These are phyloP conservation scores for Angophora floribunda DNA, from an alignment of 345 rosid species.

Conservation along the genomic window DNA sequence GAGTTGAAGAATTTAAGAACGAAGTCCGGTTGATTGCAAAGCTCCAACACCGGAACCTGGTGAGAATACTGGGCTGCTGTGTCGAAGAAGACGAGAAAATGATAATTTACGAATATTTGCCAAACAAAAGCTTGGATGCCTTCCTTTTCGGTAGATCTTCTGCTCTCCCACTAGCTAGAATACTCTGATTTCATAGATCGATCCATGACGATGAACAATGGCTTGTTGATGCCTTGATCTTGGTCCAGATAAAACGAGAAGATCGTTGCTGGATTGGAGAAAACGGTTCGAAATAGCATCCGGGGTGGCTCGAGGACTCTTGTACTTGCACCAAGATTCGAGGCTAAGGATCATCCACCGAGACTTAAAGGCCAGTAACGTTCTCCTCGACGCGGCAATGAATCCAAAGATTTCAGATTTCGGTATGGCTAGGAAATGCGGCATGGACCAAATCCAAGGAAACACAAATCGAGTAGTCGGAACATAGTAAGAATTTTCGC, in stretches of 20 bases:
- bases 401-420: conserved; percentile 67
- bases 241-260: background rate
- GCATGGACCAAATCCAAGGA: conserved; percentile 37
- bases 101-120: conserved; percentile 28
- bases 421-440: conserved; percentile 56
- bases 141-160: conserved; percentile 12
- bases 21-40: conserved; percentile 21
- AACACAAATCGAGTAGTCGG: conserved; percentile 49
- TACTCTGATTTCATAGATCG: background rate
- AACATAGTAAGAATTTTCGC: conserved; percentile 39
- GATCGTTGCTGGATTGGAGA: conserved; percentile 34
- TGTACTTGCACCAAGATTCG: conserved; percentile 70
- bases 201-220: background rate
- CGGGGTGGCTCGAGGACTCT: conserved; percentile 59
- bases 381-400: conserved; percentile 40
- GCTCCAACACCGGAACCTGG: conserved; percentile 25
- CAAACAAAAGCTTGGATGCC: conserved; percentile 31
- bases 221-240: too few species aligned
- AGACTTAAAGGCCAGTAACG: conserved; percentile 60
- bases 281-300: conserved; percentile 40
- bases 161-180: background rate
- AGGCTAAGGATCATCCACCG: conserved; percentile 70
- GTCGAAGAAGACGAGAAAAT: conserved; percentile 15
- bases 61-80: conserved; percentile 22
- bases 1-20: conserved; percentile 19